Evolutionary conservation across 2,329 filamentous ascomycete genomes (phyloP), one percentile per base, ranked within the genome.

Genomic region (Onygenales sp.): DNA sequence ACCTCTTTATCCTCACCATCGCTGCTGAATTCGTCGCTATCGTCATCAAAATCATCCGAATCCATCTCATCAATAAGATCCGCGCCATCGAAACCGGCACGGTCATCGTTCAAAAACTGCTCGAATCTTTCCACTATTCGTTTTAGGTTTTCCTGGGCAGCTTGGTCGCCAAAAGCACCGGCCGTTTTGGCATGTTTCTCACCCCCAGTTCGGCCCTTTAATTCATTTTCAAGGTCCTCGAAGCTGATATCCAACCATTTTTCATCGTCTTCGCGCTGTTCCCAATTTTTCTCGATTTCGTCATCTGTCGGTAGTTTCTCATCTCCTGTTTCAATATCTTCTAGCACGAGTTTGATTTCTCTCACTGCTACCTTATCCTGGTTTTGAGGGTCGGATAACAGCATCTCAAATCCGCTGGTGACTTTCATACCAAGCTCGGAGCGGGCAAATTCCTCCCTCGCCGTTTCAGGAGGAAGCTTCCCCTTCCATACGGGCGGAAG

Each of bases 91-190:
- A 84, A 68, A 1, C 87, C 91, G 0, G 90, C 89, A 45, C 79
- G 80, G 9, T 94, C 87, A 61, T 97, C 89, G 53, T 94, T 88
- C 45, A 98, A 71, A 61, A 98, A 97, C 10, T 86, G 78, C 64
- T 96, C 90, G 63, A 98, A 97, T n/a, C 89, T 82, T 46, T 87
- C 86, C 0, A 98, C 93, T 66, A 97, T 95, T 64, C 92, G 92
- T 52, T 86, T 84, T 21, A 98, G 75, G 65, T 95, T 74, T 58
- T 72, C 69, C 51, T 76, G 68, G 1, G 72, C 66, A 7, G 64
- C 66, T 41, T 71, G 70, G 44, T 73, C 71, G n/a, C 74, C 75
- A 60, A 78, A 77, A 7, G 62, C 63, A 1, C 69, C 70, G 10
- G 47, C 11, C 10, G 52, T 48, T 31, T 62, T 59, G 10, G 51